Evolutionary conservation across 768 basidiomycete genomes (phyloP).

Genomic region (Suillus weaverae): DNA sequence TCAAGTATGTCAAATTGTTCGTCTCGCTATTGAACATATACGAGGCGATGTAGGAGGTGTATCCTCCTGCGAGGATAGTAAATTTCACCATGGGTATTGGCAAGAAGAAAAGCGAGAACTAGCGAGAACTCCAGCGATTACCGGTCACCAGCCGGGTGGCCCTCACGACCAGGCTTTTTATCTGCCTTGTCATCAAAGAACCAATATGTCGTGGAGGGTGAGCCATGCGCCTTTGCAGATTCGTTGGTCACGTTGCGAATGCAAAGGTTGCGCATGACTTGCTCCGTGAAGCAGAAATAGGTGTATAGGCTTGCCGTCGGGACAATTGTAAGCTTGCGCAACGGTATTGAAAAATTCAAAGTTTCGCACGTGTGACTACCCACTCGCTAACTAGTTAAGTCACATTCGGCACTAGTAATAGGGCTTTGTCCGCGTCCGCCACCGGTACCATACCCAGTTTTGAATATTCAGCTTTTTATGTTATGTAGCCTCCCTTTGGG

Average conservation of each 20-base stretch:
- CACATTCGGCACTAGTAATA: too few species aligned
- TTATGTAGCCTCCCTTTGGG: too few species aligned
- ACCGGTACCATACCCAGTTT: too few species aligned
- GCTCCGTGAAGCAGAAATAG: background rate
- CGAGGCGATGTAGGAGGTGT: constrained; percentile 56
- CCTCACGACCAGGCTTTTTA: background rate
- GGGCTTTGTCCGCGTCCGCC: too few species aligned
- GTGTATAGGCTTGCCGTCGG: background rate
- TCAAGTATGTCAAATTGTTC: constrained; percentile 45
- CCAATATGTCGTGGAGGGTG: background rate
- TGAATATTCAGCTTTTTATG: too few species aligned
- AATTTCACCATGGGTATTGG: constrained; percentile 56
- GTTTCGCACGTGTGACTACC: too few species aligned
- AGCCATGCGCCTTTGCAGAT: background rate
- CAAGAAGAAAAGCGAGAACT: background rate
- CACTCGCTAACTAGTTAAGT: too few species aligned
- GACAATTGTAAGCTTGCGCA: too few species aligned
- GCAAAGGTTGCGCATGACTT: constrained; percentile 4
- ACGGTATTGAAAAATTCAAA: too few species aligned
- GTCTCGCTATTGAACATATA: constrained; percentile 60
- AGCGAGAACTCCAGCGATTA: background rate
- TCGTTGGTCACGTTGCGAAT: background rate
- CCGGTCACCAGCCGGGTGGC: background rate
- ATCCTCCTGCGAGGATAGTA: constrained; percentile 70
- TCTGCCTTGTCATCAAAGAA: background rate